phyloP scores from a whole-genome alignment of 2,329 filamentous ascomycete genomes.

The Aspergillus sp. region DNA sequence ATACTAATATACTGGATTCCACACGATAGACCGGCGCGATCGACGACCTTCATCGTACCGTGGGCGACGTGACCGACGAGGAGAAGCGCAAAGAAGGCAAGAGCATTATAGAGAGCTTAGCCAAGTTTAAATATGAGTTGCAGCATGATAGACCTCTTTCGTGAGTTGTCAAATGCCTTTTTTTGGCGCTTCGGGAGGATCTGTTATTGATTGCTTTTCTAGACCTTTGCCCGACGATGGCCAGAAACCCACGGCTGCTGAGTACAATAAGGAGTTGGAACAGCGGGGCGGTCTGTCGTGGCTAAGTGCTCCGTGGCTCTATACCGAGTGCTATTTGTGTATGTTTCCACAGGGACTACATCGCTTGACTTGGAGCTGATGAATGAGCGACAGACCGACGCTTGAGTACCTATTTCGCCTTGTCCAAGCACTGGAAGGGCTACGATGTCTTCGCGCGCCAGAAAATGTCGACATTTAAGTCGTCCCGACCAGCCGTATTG shows the following conservation, averaged over 20 bases:
- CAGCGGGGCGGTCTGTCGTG: conserved; percentile 66
- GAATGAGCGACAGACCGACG: conserved; percentile 50
- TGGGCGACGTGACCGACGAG: conserved; percentile 42
- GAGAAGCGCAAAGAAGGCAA: conserved; percentile 72
- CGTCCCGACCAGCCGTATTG: conserved; percentile 75
- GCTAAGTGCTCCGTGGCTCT: conserved; percentile 84
- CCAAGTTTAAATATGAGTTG: conserved; percentile 84
- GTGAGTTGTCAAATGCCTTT: conserved; percentile 41
- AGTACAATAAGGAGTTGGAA: conserved; percentile 80
- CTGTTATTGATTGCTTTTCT: conserved; percentile 3
- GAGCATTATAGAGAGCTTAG: conserved; percentile 68
- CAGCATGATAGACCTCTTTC: conserved; percentile 76
- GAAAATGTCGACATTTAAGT: conserved; percentile 87
- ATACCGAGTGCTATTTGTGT: conserved; percentile 84
- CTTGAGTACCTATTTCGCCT: conserved; percentile 67
- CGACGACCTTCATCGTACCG: conserved; percentile 75
- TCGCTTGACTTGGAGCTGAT: conserved; percentile 1
- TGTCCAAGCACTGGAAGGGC: conserved; percentile 72
- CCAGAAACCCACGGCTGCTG: conserved; percentile 56
- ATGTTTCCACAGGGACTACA: conserved; percentile 9
- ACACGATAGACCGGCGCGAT: conserved; percentile 69
- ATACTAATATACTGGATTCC: conserved; percentile 3
- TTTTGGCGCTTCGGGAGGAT: neutral
- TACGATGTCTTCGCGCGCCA: conserved; percentile 87
- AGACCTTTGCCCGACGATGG: conserved; percentile 73